Conservation (phyloP, 2,329 filamentous ascomycete species). For the Stagonosporopsis tanaceti region DNA sequence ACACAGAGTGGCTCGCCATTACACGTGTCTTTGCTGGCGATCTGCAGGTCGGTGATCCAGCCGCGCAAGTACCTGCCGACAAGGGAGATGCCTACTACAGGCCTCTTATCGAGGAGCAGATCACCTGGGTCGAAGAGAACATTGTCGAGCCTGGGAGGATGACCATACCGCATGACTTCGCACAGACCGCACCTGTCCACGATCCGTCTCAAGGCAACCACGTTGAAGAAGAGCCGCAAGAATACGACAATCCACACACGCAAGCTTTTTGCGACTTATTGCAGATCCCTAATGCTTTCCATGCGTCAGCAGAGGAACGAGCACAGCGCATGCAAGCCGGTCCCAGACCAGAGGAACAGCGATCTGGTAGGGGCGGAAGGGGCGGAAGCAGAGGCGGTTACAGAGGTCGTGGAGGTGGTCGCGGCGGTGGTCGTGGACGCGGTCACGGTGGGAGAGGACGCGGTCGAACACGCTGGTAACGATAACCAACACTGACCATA, state of each 20-base stretch:
- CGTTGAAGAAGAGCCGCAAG: slow-evolving; percentile 70
- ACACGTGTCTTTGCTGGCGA: slow-evolving; percentile 78
- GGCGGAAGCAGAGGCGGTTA: slow-evolving; percentile 40
- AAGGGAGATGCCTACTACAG: slow-evolving; percentile 74
- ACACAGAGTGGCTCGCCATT: slow-evolving; percentile 95
- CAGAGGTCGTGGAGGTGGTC: slow-evolving; percentile 31
- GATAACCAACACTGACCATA: neutral
- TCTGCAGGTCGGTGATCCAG: slow-evolving; percentile 64
- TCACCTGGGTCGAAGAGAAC: slow-evolving; percentile 82
- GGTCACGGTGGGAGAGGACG: slow-evolving; percentile 34
- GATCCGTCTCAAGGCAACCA: slow-evolving; percentile 64
- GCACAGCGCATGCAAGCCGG: slow-evolving; percentile 40
- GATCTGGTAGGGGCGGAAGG: slow-evolving; percentile 37
- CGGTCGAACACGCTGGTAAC: slow-evolving; percentile 38
- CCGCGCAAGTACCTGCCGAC: slow-evolving; percentile 64
- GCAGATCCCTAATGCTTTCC: slow-evolving; percentile 77
- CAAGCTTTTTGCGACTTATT: slow-evolving; percentile 80
- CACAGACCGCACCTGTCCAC: slow-evolving; percentile 76
- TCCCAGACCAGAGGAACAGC: slow-evolving; percentile 38
- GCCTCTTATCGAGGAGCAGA: slow-evolving; percentile 72
- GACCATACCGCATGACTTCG: slow-evolving; percentile 79
- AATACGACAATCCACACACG: slow-evolving; percentile 90
- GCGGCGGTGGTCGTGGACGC: slow-evolving; percentile 34
- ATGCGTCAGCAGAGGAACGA: slow-evolving; percentile 74
- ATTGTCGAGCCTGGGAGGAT: slow-evolving; percentile 70